phyloP scores from a whole-genome alignment of 306 rosid species.

The Lathyrus sativus region DNA sequence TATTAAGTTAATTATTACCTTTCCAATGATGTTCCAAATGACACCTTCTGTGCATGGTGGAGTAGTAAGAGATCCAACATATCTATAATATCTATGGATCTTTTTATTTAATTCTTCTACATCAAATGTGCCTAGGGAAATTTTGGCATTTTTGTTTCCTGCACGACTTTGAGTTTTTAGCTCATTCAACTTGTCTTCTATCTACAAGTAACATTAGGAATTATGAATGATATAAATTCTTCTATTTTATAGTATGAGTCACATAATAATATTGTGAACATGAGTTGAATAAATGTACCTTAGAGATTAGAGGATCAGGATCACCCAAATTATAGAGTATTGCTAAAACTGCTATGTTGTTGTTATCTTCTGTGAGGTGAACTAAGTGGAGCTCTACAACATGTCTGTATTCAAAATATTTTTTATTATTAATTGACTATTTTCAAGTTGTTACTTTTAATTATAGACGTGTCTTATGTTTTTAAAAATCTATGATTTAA shows the following conservation, averaged over 20 bases:
- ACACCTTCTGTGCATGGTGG: slow-evolving; percentile 85
- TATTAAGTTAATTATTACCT: slow-evolving; percentile 41
- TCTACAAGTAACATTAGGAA: slow-evolving; percentile 36
- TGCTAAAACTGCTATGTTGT: slow-evolving; percentile 53
- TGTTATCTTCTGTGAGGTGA: slow-evolving; percentile 55
- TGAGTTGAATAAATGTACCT: slow-evolving; percentile 44
- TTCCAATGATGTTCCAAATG: slow-evolving; percentile 71
- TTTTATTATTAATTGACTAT: neutral
- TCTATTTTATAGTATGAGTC: neutral
- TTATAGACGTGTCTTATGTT: too few species aligned
- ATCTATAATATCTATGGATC: slow-evolving; percentile 61
- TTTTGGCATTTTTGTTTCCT: slow-evolving; percentile 40
- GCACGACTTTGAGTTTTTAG: slow-evolving; percentile 37
- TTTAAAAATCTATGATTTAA: too few species aligned
- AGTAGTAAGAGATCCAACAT: slow-evolving; percentile 78
- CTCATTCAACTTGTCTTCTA: slow-evolving; percentile 53
- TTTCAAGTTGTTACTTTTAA: too few species aligned
- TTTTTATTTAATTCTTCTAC: slow-evolving; percentile 41
- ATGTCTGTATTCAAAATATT: slow-evolving; percentile 40
- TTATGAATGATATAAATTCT: neutral
- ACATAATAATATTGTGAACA: neutral
- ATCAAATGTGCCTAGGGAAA: slow-evolving; percentile 53
- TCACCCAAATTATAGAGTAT: slow-evolving; percentile 56
- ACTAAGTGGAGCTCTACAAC: slow-evolving; percentile 68
- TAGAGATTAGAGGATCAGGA: slow-evolving; percentile 55